Conservation (phyloP, 2,329 filamentous ascomycete genomes). For the Xylogone sp. region DNA sequence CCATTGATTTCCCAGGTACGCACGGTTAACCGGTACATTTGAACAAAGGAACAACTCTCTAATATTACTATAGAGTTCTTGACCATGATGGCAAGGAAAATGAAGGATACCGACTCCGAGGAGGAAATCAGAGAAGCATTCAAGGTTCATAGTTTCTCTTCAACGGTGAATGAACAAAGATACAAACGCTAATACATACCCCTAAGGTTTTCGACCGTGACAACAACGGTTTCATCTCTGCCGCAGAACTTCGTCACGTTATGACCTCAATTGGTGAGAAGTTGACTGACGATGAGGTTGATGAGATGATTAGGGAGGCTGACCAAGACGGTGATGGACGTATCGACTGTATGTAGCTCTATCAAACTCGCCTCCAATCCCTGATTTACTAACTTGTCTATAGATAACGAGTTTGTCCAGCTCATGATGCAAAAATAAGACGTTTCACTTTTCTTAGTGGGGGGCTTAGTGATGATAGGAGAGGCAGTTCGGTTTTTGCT, state of each 20-base stretch:
- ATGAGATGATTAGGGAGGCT: constrained; percentile 90
- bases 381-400: constrained; percentile 20
- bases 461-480: not conserved
- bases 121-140: constrained; percentile 88
- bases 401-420: constrained; percentile 90
- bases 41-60: constrained; percentile 10
- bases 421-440: constrained; percentile 94
- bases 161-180: not conserved
- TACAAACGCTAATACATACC: constrained; percentile 9
- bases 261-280: constrained; percentile 93
- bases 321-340: constrained; percentile 86
- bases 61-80: constrained; percentile 64
- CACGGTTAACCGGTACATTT: constrained; percentile 3
- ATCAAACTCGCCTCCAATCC: not conserved
- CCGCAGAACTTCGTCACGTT: constrained; percentile 81
- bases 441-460: not conserved
- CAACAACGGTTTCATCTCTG: constrained; percentile 89
- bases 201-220: constrained; percentile 75
- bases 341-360: constrained; percentile 68
- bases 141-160: constrained; percentile 55
- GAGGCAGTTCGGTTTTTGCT: not conserved
- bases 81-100: constrained; percentile 92
- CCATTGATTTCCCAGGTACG: constrained; percentile 86
- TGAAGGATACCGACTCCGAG: constrained; percentile 91
- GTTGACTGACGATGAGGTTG: constrained; percentile 84